These are phyloP conservation scores for Senna tora DNA, from an alignment of 306 rosid species.

Conservation along the genomic window DNA sequence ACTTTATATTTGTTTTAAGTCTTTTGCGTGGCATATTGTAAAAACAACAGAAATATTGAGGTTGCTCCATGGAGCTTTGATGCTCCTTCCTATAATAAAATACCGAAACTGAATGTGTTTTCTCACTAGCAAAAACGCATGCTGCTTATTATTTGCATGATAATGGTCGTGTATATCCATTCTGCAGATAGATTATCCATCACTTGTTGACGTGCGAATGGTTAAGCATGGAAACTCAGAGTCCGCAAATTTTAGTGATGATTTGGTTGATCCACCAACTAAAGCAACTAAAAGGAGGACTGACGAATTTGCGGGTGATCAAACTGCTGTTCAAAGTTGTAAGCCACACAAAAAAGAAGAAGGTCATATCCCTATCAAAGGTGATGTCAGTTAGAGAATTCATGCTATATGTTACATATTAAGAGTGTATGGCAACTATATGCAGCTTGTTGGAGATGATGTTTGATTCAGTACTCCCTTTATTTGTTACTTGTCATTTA, in stretches of 20 bases:
- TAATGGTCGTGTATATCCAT: not conserved
- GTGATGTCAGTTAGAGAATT: constrained; percentile 39
- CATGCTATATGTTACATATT: constrained; percentile 6
- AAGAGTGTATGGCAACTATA: constrained; percentile 18
- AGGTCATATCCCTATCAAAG: constrained; percentile 44
- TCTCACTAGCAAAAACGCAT: constrained; percentile 1
- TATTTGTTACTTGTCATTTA: too few species aligned
- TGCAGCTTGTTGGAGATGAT: too few species aligned
- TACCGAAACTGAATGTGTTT: constrained; percentile 28
- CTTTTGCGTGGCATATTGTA: not conserved
- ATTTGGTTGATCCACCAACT: constrained; percentile 24
- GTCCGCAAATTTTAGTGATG: constrained; percentile 32
- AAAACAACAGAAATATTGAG: not conserved
- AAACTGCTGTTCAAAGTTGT: constrained; percentile 39
- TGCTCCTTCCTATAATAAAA: not conserved
- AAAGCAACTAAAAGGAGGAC: constrained; percentile 39
- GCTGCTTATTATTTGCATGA: not conserved
- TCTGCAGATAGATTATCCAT: constrained; percentile 35
- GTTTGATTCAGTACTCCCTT: too few species aligned
- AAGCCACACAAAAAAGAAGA: constrained; percentile 33
- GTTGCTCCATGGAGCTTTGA: not conserved
- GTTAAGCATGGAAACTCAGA: constrained; percentile 36
- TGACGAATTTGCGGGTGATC: constrained; percentile 19
- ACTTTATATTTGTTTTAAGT: too few species aligned
- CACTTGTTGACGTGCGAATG: constrained; percentile 36